These are phyloP conservation scores for Salvia miltiorrhiza DNA, from an alignment of 257 asterid genomes.

Conservation along the genomic window DNA sequence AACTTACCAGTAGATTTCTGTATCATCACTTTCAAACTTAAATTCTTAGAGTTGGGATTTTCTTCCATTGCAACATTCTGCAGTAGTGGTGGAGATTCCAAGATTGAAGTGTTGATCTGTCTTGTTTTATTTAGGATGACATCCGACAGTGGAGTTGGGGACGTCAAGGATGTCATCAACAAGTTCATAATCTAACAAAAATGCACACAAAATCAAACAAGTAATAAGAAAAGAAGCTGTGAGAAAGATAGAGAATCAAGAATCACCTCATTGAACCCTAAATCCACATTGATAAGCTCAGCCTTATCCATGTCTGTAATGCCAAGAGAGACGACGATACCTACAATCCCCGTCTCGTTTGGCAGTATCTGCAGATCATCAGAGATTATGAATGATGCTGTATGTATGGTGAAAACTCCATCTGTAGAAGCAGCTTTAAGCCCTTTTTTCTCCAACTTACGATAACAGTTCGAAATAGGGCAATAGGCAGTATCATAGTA, in stretches of 20 bases:
- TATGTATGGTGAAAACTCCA: not conserved
- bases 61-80: too few species aligned
- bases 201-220: too few species aligned
- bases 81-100: too few species aligned
- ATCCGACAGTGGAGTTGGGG: constrained; percentile 23
- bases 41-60: too few species aligned
- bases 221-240: too few species aligned
- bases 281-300: not conserved
- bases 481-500: too few species aligned
- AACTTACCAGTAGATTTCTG: too few species aligned
- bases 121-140: not conserved
- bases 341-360: not conserved
- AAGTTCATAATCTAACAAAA: constrained; percentile 18
- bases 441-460: too few species aligned
- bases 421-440: not conserved
- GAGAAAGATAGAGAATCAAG: not conserved
- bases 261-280: constrained; percentile 21
- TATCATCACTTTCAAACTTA: too few species aligned
- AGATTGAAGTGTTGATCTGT: too few species aligned
- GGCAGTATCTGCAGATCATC: constrained; percentile 13
- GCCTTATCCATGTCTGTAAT: not conserved
- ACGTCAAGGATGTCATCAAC: constrained; percentile 10
- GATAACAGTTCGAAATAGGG: too few species aligned
- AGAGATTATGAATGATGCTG: not conserved
- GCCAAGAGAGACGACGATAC: not conserved